Base-by-base conservation (phyloP, 1,139 yeast species). In the Geotrichum klebahnii region DNA sequence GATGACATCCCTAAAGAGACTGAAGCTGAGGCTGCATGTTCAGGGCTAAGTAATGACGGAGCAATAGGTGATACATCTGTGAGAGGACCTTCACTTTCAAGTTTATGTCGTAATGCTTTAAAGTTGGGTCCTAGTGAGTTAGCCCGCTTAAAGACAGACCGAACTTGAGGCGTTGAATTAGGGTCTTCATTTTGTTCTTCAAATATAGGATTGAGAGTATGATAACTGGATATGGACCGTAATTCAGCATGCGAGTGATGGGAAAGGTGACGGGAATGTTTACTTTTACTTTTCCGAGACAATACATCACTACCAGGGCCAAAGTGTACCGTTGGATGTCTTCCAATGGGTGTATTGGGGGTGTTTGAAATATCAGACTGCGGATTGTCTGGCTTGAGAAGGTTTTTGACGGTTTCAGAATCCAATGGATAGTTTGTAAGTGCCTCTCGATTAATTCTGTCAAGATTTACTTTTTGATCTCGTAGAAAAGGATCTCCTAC, bases 381-480 rank as follows among this genome's bases (percentile, higher is more conserved):
- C n/a, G n/a, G n/a, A n/a, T n/a, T n/a, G n/a, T n/a, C n/a, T n/a
- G n/a, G n/a, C n/a, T n/a, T n/a, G n/a, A 22, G 49, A 8, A 20
- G 14, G 26, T 36, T 22, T 36, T 23, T 12, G 10, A 10, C 6
- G 5, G 34, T 5, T 16, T 31, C 34, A 5, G 14, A 8, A 8
- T 31, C 16, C 5, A 31, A n/a, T 5, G 12, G 8, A 31, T 9
- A 31, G 14, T 44, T 28, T 8, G 24, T 19, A n/a, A 41, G 37
- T 3, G 47, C 38, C 31, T 42, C 20, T 12, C 22, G 39, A 24
- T 48, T 48, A n/a, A 48, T 26, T 20, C 10, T 35, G 5, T 42
- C 51, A 2, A 48, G n/a, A 16, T 41, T 43, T 6, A 33, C 16
- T 32, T 14, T 14, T 22, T 23, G n/a, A 28, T 17, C 5, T n/a